Base-by-base conservation (phyloP, 768 basidiomycete species). In the Tylopilus felleus region DNA sequence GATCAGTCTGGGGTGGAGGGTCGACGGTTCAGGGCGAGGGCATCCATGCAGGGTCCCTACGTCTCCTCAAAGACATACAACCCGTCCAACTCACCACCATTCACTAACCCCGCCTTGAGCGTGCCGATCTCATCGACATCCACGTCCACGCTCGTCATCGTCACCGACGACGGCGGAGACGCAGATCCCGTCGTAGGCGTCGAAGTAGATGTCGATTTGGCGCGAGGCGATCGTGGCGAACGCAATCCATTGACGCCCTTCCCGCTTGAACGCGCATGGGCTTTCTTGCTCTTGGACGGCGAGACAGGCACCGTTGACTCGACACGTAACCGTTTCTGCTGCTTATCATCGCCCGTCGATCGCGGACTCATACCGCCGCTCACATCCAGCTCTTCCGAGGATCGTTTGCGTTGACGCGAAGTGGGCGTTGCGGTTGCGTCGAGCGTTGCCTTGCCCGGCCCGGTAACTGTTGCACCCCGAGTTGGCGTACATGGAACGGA, bases 361-460 rank as follows among this genome's bases (percentile, higher is more conserved):
- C 55, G 62, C 3, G 57, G 45, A 14, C 51, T 59, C 4, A 35
- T 41, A 16, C 55, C 44, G 3, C 54, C 57, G 29, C 47, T 44
- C 25, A 60, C 42, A 0, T 77, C 75, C 21, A 80, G 67, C 58
- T 81, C 80, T 56, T 80, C 80, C 29, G 80, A 81, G 33, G 76
- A 74, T 21, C 80, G 74, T 56, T 81, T 81, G 53, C 73, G 69
- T 59, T 73, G 64, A 19, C 74, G 68, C 4, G 64, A 38, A 1
- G 19, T 5, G 17, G 62, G 60, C 4, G 61, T 56, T 2, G 52
- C 28, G 7, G 28, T 43, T 16, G 49, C 25, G 0, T 52, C 55
- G 8, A 57, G 49, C 27, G 28, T 43, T 9, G 48, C 56, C 17
- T 55, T 52, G 42, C 49, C 23, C 0, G 27, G 21, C 14, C n/a